Conservation (phyloP, 192 early-diverging fungal genomes). For the Diversispora eburnea region DNA sequence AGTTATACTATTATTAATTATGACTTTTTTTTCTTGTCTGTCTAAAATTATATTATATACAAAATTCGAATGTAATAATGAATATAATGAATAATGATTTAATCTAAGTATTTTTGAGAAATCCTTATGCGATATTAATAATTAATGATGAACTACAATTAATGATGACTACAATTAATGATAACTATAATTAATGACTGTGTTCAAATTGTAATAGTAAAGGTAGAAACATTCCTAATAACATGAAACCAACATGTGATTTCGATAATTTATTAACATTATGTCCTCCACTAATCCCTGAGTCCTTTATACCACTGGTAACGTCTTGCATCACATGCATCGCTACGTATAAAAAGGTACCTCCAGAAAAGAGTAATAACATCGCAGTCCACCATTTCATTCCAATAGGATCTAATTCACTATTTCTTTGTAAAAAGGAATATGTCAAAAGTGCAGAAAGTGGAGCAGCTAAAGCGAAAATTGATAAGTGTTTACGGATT, state of each 20-base stretch:
- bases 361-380: slow-evolving; percentile 84
- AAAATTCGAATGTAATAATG: too few species aligned
- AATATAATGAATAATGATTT: too few species aligned
- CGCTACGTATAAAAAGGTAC: slow-evolving; percentile 89
- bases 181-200: not conserved
- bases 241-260: not conserved
- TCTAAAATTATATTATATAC: too few species aligned
- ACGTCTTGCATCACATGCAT: slow-evolving; percentile 65
- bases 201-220: slow-evolving; percentile 25
- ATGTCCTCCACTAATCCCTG: not conserved
- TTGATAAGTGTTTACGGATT: slow-evolving; percentile 69
- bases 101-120: too few species aligned
- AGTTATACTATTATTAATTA: too few species aligned
- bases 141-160: too few species aligned
- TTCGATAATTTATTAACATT: slow-evolving; percentile 7
- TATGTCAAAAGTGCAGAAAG: slow-evolving; percentile 68
- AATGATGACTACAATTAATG: too few species aligned
- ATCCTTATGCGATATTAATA: too few species aligned
- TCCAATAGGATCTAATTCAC: slow-evolving; percentile 35
- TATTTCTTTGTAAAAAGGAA: slow-evolving; percentile 37
- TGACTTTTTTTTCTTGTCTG: too few species aligned
- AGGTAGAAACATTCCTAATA: slow-evolving; percentile 26
- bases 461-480: slow-evolving; percentile 85
- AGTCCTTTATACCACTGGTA: slow-evolving; percentile 29
- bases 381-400: slow-evolving; percentile 77